Conservation (phyloP, 75 land plant genomes). For the Cryptomeria japonica region DNA sequence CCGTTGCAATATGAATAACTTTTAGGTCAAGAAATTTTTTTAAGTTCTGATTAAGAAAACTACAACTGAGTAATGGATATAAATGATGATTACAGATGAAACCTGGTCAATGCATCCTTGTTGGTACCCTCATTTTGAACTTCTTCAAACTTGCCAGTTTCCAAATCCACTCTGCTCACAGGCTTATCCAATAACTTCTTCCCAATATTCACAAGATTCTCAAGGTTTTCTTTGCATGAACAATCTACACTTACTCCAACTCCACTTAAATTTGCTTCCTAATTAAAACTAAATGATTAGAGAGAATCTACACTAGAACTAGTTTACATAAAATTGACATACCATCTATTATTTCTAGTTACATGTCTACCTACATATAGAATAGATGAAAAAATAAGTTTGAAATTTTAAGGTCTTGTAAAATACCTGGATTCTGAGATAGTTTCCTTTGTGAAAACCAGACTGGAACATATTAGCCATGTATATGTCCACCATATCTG, state of each 20-base stretch:
- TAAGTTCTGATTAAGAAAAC: neutral
- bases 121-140: slow-evolving; percentile 12
- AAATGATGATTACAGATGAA: neutral
- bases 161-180: slow-evolving; percentile 11
- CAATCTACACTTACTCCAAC: slow-evolving; percentile 7
- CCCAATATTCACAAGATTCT: slow-evolving; percentile 14
- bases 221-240: slow-evolving; percentile 9
- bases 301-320: no score
- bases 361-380: no score
- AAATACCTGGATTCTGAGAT: slow-evolving; percentile 21
- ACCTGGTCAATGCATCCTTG: slow-evolving; percentile 1
- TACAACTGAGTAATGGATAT: neutral
- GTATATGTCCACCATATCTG: slow-evolving; percentile 38
- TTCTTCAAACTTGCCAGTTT: slow-evolving; percentile 14
- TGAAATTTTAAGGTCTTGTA: neutral
- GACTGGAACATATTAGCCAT: slow-evolving; percentile 11
- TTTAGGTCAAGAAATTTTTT: no score
- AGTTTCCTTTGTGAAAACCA: slow-evolving; percentile 2
- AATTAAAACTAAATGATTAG: neutral
- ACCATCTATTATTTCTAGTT: no score
- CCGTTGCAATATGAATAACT: no score
- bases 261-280: neutral
- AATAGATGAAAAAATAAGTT: no score
- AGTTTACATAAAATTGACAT: no score
- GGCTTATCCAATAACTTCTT: slow-evolving; percentile 5